Base-by-base conservation (phyloP, 441 rosid species). In the Kokia cookei region DNA sequence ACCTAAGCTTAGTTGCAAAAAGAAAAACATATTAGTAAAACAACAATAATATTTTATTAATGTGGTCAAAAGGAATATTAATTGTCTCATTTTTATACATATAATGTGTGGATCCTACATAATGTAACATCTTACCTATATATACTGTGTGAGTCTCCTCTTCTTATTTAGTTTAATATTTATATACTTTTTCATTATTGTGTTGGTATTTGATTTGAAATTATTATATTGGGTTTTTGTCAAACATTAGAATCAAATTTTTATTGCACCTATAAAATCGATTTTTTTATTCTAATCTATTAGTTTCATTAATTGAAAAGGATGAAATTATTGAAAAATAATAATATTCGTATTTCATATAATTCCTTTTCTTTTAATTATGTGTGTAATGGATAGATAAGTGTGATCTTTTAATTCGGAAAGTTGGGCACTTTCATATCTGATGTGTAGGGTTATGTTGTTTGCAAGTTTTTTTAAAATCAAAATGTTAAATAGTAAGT, bases 1-100 rank as follows among this genome's bases (percentile, higher is more conserved):
- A 74, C 77, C 74, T 73, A 73, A 68, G 82, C 82, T 50, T 70
- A 50, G 35, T 65, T 70, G 55, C 69, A 6, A 6, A 3, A 5
- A 32, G 0, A 51, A 47, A 66, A 43, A 19, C 13, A 24, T 48
- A 73, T 40, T 60, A 51, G n/a, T 75, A 19, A 26, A 62, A 63
- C 17, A 51, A 32, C 9, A 53, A 10, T 64, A 60, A 7, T 69
- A 65, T 48, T 78, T 53, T 27, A 78, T 65, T 0, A 45, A 13
- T 63, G 14, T 50, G 73, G 74, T 75, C 75, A 58, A 63, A 13
- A 75, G 73, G 64, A 63, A 62, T 72, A 62, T 35, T n/a, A 26
- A n/a, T 32, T n/a, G 79, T 72, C 81, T 40, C 72, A 48, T 70
- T 69, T 64, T 75, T 69, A 70, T 71, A 40, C 4, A 5, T 2